Evolutionary conservation across 2,329 filamentous ascomycete genomes (phyloP).

Genomic region (Fusarium redolens): DNA sequence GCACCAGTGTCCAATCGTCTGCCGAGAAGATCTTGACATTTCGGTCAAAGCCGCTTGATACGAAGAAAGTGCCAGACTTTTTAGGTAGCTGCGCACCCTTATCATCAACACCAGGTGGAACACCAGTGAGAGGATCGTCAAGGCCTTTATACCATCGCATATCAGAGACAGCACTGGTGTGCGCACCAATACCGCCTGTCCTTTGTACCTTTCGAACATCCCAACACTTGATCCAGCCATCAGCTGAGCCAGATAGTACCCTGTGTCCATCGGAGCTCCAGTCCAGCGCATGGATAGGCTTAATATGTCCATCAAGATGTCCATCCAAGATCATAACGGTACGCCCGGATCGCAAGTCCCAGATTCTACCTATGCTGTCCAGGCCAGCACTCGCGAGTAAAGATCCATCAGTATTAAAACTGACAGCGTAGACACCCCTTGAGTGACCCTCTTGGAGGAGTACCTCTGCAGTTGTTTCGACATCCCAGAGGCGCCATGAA

Average conservation of each 20-base stretch:
- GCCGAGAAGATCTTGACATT: constrained; percentile 96
- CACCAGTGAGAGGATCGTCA: constrained; percentile 76
- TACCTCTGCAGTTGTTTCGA: constrained; percentile 85
- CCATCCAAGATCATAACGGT: constrained; percentile 97
- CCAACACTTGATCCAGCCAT: constrained; percentile 98
- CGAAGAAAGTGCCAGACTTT: constrained; percentile 91
- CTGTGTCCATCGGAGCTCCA: constrained; percentile 93
- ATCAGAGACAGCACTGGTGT: constrained; percentile 91
- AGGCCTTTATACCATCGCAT: constrained; percentile 92
- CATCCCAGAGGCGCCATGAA: constrained; percentile 96
- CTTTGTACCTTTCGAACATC: constrained; percentile 90
- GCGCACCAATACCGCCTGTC: constrained; percentile 87
- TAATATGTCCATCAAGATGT: constrained; percentile 82
- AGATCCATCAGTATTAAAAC: constrained; percentile 92
- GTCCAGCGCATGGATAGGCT: constrained; percentile 91
- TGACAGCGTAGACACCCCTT: constrained; percentile 88
- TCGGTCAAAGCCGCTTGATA: constrained; percentile 91
- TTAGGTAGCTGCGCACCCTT: constrained; percentile 78
- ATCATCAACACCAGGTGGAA: constrained; percentile 69
- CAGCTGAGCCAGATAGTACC: constrained; percentile 90
- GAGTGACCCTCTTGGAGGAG: constrained; percentile 95
- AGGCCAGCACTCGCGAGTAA: constrained; percentile 91
- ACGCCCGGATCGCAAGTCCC: constrained; percentile 91
- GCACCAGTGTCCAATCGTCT: constrained; percentile 93
- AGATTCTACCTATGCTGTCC: constrained; percentile 94